phyloP scores from a whole-genome alignment of 1,139 yeast genomes.

The Eremothecium sinecaudum region DNA sequence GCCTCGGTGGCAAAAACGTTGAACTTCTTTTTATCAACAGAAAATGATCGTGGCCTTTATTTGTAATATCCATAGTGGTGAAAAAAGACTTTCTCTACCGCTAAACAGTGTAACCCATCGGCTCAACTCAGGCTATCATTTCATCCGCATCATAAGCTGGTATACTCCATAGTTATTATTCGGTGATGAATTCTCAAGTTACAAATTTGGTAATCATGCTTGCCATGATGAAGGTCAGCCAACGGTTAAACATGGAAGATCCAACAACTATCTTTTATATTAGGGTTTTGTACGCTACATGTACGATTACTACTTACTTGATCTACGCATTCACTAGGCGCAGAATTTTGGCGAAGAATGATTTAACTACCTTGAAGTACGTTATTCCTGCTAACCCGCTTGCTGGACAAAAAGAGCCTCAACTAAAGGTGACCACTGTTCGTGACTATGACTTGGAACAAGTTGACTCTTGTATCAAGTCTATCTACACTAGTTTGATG shows the following conservation, averaged over 20 bases:
- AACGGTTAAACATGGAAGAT: slow-evolving; percentile 82
- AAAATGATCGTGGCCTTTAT: too few species aligned
- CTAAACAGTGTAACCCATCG: too few species aligned
- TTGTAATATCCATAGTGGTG: too few species aligned
- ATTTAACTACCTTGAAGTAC: slow-evolving; percentile 84
- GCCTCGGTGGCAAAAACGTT: too few species aligned
- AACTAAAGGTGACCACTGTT: slow-evolving; percentile 77
- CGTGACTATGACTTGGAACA: slow-evolving; percentile 91
- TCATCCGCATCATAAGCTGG: too few species aligned
- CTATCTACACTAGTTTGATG: slow-evolving; percentile 81
- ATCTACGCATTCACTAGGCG: slow-evolving; percentile 57
- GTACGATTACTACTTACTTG: slow-evolving; percentile 57
- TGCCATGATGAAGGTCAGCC: slow-evolving; percentile 93
- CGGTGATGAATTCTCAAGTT: slow-evolving; percentile 84
- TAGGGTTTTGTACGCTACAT: slow-evolving; percentile 59
- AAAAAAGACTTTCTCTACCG: too few species aligned
- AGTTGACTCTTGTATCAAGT: slow-evolving; percentile 66
- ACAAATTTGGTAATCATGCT: slow-evolving; percentile 85
- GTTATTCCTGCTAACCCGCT: slow-evolving; percentile 79
- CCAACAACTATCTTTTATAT: slow-evolving; percentile 67
- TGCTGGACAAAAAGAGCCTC: slow-evolving; percentile 54
- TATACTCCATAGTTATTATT: too few species aligned
- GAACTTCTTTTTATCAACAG: too few species aligned
- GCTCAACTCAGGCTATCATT: too few species aligned
- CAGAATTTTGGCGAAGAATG: slow-evolving; percentile 66